These are phyloP conservation scores for Nitzschia inconspicua DNA, from an alignment of 108 stramenopile species.

Conservation along the genomic window DNA sequence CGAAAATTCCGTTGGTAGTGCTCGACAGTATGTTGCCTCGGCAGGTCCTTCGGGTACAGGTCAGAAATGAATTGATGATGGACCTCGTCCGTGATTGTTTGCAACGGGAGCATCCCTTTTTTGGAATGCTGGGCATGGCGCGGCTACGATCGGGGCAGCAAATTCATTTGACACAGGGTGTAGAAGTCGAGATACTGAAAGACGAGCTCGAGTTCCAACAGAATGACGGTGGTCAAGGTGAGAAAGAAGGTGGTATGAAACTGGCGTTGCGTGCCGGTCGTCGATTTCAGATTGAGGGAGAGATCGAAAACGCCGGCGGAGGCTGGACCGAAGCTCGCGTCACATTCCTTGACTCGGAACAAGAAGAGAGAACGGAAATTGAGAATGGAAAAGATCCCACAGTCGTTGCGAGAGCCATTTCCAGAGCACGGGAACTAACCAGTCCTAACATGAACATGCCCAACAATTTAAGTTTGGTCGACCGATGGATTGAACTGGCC, in stretches of 20 bases:
- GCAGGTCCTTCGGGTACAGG: constrained; percentile 57
- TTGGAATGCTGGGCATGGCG: constrained; percentile 69
- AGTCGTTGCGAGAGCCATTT: constrained; percentile 50
- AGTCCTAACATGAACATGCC: constrained; percentile 50
- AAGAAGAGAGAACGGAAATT: constrained; percentile 42
- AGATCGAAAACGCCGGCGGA: constrained; percentile 39
- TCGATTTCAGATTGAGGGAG: constrained; percentile 47
- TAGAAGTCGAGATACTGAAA: constrained; percentile 55
- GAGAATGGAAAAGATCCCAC: constrained; percentile 33
- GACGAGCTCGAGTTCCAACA: constrained; percentile 25
- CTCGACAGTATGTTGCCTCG: constrained; percentile 71
- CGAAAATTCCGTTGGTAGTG: constrained; percentile 56
- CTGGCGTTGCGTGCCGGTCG: constrained; percentile 40
- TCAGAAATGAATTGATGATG: constrained; percentile 52
- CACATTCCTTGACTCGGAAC: constrained; percentile 42
- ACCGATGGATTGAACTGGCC: constrained; percentile 69
- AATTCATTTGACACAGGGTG: constrained; percentile 47
- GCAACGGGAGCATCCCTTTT: constrained; percentile 42
- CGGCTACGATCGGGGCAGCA: constrained; percentile 32
- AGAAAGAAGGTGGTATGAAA: constrained; percentile 34
- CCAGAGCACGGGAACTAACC: constrained; percentile 46
- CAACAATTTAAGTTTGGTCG: constrained; percentile 38
- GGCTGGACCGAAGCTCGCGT: constrained; percentile 70
- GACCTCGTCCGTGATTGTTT: constrained; percentile 47
- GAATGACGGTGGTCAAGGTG: neutral